These are phyloP conservation scores for Venturia asperata DNA, from an alignment of 2,329 filamentous ascomycete genomes.

Conservation along the genomic window DNA sequence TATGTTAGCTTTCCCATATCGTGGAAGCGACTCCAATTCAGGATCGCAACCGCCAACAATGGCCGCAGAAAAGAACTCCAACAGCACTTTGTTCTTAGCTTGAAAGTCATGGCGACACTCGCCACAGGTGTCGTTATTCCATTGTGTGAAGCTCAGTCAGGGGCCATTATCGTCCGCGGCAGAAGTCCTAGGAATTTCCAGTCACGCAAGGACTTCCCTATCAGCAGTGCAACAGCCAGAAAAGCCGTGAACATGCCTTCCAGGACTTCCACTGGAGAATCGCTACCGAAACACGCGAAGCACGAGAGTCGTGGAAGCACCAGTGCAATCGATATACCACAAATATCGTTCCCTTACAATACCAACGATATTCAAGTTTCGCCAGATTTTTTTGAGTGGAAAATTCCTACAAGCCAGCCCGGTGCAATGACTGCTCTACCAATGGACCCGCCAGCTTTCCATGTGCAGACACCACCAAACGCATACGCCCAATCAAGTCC, in stretches of 20 bases:
- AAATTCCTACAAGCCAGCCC: conserved; percentile 30
- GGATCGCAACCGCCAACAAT: conserved; percentile 94
- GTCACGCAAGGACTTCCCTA: conserved; percentile 82
- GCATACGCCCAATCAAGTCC: conserved; percentile 49
- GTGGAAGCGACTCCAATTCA: conserved; percentile 88
- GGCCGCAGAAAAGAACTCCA: conserved; percentile 89
- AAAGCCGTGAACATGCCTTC: conserved; percentile 25
- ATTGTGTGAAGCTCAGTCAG: conserved; percentile 76
- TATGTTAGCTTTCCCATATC: conserved; percentile 87
- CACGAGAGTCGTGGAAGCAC: conserved; percentile 9
- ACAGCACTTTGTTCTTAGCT: conserved; percentile 85
- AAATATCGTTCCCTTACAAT: conserved; percentile 37
- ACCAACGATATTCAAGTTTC: conserved; percentile 34
- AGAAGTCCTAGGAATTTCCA: conserved; percentile 93
- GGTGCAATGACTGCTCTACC: conserved; percentile 40
- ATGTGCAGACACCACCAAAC: conserved; percentile 26
- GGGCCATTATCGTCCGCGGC: conserved; percentile 87
- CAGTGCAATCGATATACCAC: conserved; percentile 26
- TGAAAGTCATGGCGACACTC: conserved; percentile 79
- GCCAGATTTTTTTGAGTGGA: conserved; percentile 41
- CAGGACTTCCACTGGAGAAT: conserved; percentile 32
- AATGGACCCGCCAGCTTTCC: conserved; percentile 31
- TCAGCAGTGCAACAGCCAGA: conserved; percentile 56
- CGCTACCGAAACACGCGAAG: conserved; percentile 13
- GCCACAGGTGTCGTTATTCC: conserved; percentile 75